Conservation (phyloP, 148 eudicot species). For the Camellia granthamiana region DNA sequence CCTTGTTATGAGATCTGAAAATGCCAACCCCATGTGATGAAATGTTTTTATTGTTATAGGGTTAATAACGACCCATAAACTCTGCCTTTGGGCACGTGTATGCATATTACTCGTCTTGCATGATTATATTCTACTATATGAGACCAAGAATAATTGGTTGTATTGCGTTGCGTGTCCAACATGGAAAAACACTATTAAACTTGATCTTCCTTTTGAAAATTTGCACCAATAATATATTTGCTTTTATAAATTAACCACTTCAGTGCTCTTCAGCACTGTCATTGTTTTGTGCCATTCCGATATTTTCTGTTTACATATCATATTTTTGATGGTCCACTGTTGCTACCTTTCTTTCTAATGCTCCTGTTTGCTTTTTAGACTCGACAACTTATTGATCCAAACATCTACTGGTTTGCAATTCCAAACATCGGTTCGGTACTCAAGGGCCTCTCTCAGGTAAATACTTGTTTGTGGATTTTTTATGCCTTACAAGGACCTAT, state of each 20-base stretch:
- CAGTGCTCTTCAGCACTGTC: background rate
- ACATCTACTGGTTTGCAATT: constrained; percentile 93
- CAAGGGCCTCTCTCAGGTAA: constrained; percentile 90
- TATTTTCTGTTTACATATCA: background rate
- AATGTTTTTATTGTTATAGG: background rate
- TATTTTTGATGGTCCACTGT: background rate
- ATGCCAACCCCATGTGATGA: background rate
- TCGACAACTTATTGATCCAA: constrained; percentile 89
- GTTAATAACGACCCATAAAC: background rate
- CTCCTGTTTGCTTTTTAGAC: constrained; percentile 42
- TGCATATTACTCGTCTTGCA: background rate
- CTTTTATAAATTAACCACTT: background rate
- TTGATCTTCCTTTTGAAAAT: background rate
- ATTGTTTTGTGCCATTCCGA: background rate
- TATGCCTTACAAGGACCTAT: background rate
- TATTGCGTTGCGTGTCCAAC: background rate
- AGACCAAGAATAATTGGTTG: too few species aligned
- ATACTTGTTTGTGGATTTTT: constrained; percentile 7
- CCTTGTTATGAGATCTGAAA: background rate
- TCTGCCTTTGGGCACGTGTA: background rate
- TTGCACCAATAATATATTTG: background rate
- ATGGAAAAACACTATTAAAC: background rate
- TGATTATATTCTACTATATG: background rate
- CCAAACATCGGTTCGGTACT: constrained; percentile 84
- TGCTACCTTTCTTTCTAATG: constrained; percentile 1